phyloP scores from a whole-genome alignment of 202 grass and related monocot species.

The Brachypodium distachyon region DNA sequence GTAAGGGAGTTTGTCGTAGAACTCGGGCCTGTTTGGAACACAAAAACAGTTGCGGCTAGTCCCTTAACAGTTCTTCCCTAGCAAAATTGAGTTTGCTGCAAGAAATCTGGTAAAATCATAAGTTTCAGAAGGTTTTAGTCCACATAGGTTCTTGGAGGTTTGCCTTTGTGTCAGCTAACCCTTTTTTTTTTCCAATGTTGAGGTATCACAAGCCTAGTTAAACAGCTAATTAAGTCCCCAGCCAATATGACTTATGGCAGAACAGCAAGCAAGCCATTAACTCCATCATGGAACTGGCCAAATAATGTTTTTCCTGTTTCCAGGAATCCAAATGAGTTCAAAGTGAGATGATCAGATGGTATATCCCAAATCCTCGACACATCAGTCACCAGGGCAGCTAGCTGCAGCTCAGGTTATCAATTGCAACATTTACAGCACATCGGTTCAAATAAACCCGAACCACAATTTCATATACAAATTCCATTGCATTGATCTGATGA shows the following conservation, averaged over 20 bases:
- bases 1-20: background rate
- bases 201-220: background rate
- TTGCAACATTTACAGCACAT: background rate
- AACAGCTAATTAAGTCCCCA: background rate
- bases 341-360: background rate
- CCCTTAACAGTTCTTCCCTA: too few species aligned
- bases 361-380: background rate
- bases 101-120: background rate
- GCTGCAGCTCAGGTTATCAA: background rate
- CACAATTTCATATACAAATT: slow-evolving; percentile 25
- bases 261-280: background rate
- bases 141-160: background rate
- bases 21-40: background rate
- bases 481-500: background rate
- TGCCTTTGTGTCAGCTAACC: background rate
- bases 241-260: too few species aligned
- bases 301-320: background rate
- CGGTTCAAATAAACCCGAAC: background rate
- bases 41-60: too few species aligned
- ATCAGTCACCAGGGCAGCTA: background rate
- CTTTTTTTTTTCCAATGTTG: background rate
- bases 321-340: background rate
- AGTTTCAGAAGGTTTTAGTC: background rate
- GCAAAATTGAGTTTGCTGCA: too few species aligned
- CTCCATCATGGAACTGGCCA: background rate